Percentiles rank a stretch among this genome's conserved stretches.
phyloP scores from a whole-genome alignment of 306 rosid genomes.

The Citrullus mucosospermus region DNA sequence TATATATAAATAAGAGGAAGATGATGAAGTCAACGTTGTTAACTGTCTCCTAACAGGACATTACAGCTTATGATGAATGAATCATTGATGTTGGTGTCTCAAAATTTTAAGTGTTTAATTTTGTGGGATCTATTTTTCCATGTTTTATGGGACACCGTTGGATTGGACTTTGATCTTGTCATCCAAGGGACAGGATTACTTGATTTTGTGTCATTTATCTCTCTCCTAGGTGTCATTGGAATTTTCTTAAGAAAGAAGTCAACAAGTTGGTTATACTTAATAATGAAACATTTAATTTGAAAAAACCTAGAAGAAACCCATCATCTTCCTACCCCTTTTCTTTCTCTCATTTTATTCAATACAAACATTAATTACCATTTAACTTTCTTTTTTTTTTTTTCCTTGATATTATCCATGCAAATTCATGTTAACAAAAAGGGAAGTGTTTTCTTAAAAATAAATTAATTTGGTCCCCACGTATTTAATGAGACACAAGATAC shows the following conservation, averaged over 20 bases:
- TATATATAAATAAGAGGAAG: background rate
- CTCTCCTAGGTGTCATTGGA: background rate
- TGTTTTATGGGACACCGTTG: background rate
- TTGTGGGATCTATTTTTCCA: slow-evolving; percentile 6
- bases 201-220: background rate
- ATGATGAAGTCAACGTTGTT: background rate
- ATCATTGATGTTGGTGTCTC: slow-evolving; percentile 1
- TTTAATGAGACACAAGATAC: too few species aligned
- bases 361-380: background rate
- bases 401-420: too few species aligned
- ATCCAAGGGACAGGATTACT: background rate
- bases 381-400: too few species aligned
- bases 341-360: background rate
- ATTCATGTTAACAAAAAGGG: too few species aligned
- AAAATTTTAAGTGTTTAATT: background rate
- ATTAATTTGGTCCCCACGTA: too few species aligned
- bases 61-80: background rate
- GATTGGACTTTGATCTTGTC: background rate
- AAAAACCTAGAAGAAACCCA: background rate
- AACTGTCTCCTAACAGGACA: slow-evolving; percentile 6
- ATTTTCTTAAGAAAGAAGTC: background rate
- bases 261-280: slow-evolving; percentile 5
- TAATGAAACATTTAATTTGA: slow-evolving; percentile 3
- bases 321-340: background rate
- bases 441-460: too few species aligned